Percentiles rank a stretch among this genome's conserved stretches.
Evolutionary conservation across 371 early-diverging fungal species (phyloP).

Genomic region (Polyrhizophydium stewartii): DNA sequence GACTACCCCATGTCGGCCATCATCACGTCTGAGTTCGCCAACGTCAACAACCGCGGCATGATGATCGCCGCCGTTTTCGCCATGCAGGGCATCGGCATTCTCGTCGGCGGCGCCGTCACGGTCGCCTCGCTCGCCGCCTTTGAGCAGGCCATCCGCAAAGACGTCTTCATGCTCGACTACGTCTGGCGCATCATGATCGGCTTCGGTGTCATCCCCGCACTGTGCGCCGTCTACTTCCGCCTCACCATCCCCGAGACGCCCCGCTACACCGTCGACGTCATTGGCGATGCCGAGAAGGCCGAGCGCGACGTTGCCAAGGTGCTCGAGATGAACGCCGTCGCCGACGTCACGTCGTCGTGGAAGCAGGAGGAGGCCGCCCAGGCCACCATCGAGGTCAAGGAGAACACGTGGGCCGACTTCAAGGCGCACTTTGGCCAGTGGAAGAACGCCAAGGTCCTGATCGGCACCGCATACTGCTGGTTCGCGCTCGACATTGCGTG

Average conservation of each 20-base stretch:
- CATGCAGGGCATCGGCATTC: slow-evolving; percentile 89
- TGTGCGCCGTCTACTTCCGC: slow-evolving; percentile 80
- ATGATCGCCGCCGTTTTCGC: slow-evolving; percentile 87
- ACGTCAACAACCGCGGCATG: slow-evolving; percentile 68
- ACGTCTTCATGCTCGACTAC: slow-evolving; percentile 69
- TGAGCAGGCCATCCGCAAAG: slow-evolving; percentile 57
- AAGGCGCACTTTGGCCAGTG: slow-evolving; percentile 70
- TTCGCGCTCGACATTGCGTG: slow-evolving; percentile 84
- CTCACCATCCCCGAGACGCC: slow-evolving; percentile 91
- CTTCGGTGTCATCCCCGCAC: slow-evolving; percentile 80
- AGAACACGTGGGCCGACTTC: slow-evolving; percentile 41
- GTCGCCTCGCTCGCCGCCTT: slow-evolving; percentile 64
- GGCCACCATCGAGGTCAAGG: slow-evolving; percentile 2
- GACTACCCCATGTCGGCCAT: slow-evolving; percentile 67
- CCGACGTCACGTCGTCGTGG: background rate
- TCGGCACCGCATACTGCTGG: slow-evolving; percentile 78
- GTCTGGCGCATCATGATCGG: slow-evolving; percentile 74
- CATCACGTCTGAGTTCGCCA: slow-evolving; percentile 85
- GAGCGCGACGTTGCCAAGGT: slow-evolving; percentile 65
- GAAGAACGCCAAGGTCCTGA: slow-evolving; percentile 69
- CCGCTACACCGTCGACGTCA: slow-evolving; percentile 69
- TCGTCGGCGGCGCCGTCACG: slow-evolving; percentile 71
- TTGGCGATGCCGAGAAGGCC: slow-evolving; percentile 37
- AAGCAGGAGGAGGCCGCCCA: background rate
- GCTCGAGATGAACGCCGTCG: slow-evolving; percentile 10